Evolutionary conservation across 208 protist genomes (phyloP), one percentile per base, ranked within the genome.

Genomic region (Trypanosoma caninum): DNA sequence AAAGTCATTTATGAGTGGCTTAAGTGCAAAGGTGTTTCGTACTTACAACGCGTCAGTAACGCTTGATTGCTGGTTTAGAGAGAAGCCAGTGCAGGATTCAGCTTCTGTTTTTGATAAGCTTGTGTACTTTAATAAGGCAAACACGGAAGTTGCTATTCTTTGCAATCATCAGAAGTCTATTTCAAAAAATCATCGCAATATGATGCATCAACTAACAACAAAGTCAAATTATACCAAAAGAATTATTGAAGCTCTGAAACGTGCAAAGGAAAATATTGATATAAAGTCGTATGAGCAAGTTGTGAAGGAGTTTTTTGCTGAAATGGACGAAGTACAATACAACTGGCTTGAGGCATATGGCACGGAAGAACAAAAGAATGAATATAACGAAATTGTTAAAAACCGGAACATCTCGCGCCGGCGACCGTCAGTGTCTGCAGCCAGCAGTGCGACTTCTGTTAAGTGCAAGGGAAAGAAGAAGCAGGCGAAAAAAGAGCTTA

Each of bases 21-120:
- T 99, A 45, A 91, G 88, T 7, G 98, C 98, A 8, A 99, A 99
- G 83, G 98, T 99, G 30, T 99, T 99, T 78, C 98, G 98, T 97
- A 99, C 98, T 22, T 99, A 98, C 83, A 99, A 99, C 80, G 98
- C 98, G 30, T 99, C 98, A 18, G 89, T 98, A 50, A 99, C 97
- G 9, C 82, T 99, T 16, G 89, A 99, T 62, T 50, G 83, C n/a
- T 94, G 97, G 85, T 96, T 99, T 55, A 83, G 85, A 52, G 89
- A 97, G 65, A 91, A 83, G 45, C 90, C 87, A 7, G 86, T 91
- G 25, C 51, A 87, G n/a, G 33, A 65, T 1, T 82, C 83, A 41
- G 63, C 80, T 28, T 83, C 89, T 14, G 34, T 89, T 5, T 46
- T 80, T 0, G 89, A 93, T 34, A 98, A 98, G 77, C 56, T 98